These are phyloP conservation scores for Cyclotella cryptica DNA, from an alignment of 108 stramenopile genomes.

Conservation along the genomic window DNA sequence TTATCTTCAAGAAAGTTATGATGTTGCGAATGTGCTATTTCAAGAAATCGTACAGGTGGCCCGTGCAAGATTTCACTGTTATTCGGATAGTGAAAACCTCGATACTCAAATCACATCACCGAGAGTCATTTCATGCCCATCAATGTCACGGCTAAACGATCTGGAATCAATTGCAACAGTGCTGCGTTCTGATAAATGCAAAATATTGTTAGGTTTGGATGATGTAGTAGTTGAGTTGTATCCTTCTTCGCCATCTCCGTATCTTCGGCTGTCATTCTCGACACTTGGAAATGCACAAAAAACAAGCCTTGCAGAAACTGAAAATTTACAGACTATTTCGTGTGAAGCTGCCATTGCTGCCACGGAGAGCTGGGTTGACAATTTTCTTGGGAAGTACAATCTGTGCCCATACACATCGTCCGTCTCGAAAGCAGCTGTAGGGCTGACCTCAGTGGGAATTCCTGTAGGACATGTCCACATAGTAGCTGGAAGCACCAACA, in stretches of 20 bases:
- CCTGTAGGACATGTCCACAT: conserved; percentile 39
- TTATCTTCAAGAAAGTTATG: conserved; percentile 36
- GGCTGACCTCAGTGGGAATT: conserved; percentile 50
- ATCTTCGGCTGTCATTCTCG: conserved; percentile 24
- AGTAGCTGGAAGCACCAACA: conserved; percentile 7
- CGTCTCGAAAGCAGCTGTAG: conserved; percentile 56
- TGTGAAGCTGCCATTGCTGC: conserved; percentile 5
- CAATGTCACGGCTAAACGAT: conserved; percentile 32
- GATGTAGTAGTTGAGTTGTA: conserved; percentile 35
- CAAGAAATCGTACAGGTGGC: conserved; percentile 23
- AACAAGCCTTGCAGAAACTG: neutral
- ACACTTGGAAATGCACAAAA: neutral
- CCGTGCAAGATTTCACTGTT: neutral
- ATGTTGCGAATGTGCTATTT: conserved; percentile 35
- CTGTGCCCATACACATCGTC: conserved; percentile 68
- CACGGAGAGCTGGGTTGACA: conserved; percentile 57
- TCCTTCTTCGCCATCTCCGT: conserved; percentile 44
- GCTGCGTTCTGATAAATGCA: conserved; percentile 45
- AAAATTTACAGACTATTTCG: neutral
- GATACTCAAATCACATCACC: neutral
- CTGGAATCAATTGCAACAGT: conserved; percentile 29
- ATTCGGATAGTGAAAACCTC: neutral
- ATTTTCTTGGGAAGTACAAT: conserved; percentile 50
- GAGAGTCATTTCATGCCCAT: conserved; percentile 37
- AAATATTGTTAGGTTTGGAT: conserved; percentile 45